A percentile compares a stretch with the other conserved stretches of the same genome.
These are phyloP conservation scores for Globisporangium lucens DNA, from an alignment of 352 stramenopile species.

Conservation along the genomic window DNA sequence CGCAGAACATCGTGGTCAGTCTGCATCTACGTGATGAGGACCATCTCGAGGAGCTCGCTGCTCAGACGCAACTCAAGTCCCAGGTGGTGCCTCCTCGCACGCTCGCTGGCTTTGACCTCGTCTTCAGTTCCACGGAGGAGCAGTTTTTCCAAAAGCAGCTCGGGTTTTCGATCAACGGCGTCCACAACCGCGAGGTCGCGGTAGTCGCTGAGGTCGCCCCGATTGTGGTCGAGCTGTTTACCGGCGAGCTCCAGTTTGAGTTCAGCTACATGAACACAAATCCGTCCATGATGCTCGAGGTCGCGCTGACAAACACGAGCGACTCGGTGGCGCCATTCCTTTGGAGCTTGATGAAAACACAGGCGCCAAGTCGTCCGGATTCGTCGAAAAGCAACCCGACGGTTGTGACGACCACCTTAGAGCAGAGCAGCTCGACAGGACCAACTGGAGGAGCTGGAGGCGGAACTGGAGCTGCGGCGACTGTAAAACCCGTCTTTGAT, in stretches of 20 bases:
- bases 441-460: background rate
- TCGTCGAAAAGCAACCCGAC: conserved; percentile 61
- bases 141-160: conserved; percentile 87
- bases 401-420: conserved; percentile 19
- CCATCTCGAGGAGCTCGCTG: conserved; percentile 52
- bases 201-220: conserved; percentile 88
- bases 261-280: conserved; percentile 67
- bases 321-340: conserved; percentile 85
- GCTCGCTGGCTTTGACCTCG: conserved; percentile 89
- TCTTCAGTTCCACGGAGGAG: conserved; percentile 69
- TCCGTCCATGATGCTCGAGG: conserved; percentile 44
- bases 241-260: conserved; percentile 58
- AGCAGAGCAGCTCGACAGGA: conserved; percentile 13
- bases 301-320: conserved; percentile 88
- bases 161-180: conserved; percentile 83
- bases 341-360: conserved; percentile 48
- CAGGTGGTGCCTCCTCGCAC: conserved; percentile 84
- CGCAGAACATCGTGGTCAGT: conserved; percentile 75
- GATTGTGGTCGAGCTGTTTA: conserved; percentile 76
- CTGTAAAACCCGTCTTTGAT: conserved; percentile 35
- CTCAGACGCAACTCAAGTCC: conserved; percentile 50
- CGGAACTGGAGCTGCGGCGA: background rate
- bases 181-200: conserved; percentile 81
- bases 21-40: conserved; percentile 44
- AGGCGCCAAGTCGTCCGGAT: conserved; percentile 29